A percentile compares a stretch with the other conserved stretches of the same genome.
Conservation (phyloP, 169 alveolate genomes). For the Gregarina niphandrodes region DNA sequence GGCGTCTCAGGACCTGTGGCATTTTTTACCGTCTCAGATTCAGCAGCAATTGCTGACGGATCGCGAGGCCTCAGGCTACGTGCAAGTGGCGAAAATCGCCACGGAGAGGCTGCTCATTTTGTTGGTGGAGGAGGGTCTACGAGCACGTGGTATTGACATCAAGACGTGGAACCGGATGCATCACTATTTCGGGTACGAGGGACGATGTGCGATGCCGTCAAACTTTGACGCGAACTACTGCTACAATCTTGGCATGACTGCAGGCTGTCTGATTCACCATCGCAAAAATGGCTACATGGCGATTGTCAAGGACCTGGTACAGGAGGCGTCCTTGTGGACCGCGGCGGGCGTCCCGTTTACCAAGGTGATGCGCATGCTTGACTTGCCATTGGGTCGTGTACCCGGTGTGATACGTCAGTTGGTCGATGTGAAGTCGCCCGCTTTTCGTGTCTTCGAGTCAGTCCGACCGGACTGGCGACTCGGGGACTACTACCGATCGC, state of each 20-base stretch:
- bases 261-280: slow-evolving; percentile 59
- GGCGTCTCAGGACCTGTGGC: slow-evolving; percentile 31
- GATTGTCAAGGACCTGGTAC: slow-evolving; percentile 51
- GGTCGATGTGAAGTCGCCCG: slow-evolving; percentile 66
- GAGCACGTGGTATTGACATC: slow-evolving; percentile 2
- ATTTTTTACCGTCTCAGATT: slow-evolving; percentile 61
- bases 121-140: slow-evolving; percentile 42
- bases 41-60: slow-evolving; percentile 79
- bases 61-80: slow-evolving; percentile 96
- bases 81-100: slow-evolving; percentile 89
- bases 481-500: slow-evolving; percentile 64
- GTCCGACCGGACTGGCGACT: slow-evolving; percentile 73
- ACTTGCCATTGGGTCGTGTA: too few relatives aligned
- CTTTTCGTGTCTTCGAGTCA: slow-evolving; percentile 55
- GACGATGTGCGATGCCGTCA: slow-evolving; percentile 90
- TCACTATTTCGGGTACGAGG: slow-evolving; percentile 93
- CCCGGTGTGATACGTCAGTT: slow-evolving; percentile 73
- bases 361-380: slow-evolving; percentile 37
- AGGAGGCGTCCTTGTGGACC: slow-evolving; percentile 26
- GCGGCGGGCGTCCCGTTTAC: slow-evolving; percentile 49
- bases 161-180: slow-evolving; percentile 32
- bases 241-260: slow-evolving; percentile 76
- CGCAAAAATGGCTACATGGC: slow-evolving; percentile 79
- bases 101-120: slow-evolving; percentile 80
- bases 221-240: slow-evolving; percentile 88